Base-by-base conservation (phyloP, 139 green algal genomes). In the Spirogloea muscicola region DNA sequence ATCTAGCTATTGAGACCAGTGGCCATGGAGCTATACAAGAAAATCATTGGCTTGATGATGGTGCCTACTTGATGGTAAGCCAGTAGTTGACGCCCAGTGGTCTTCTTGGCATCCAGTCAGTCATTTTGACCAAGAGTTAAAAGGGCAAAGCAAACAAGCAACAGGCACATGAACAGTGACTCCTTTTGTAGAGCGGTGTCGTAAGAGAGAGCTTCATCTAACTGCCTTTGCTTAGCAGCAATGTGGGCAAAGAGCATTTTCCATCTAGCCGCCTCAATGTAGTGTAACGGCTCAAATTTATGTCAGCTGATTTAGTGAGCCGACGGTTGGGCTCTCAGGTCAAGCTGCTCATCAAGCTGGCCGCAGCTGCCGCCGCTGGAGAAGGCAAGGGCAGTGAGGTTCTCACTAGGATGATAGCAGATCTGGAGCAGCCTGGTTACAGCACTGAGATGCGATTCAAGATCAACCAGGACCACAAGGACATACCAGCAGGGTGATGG, bases 1-100 rank as follows among this genome's bases (percentile, higher is more conserved):
- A 91, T 29, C 87, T 98, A 27, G 96, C 96, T 89, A 97, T 98
- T 89, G 94, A 98, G 80, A 98, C 94, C 31, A 91, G 71, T 37
- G 81, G 81, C 62, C 94, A 98, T 67, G 94, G 94, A 2, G 94
- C 94, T 1, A 84, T 96, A 72, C 87, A 90, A 70, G 90, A 96
- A 49, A 98, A 98, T 81, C 88, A 88, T 69, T 96, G 89, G 72
- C 82, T 98, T 0, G 65, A 74, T 34, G 65, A 74, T 31, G 65
- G 65, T 25, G 65, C 65, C 4, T 74, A 74, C 52, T 46, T 74
- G 43, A 74, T 74, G 65, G 65, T 74, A 69, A 5, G 65, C 27
- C 27, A 36, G 16, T 41, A 10, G 5, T 3, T 16, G 48, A 2
- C 3, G 29, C n/a, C n/a, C n/a, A n/a, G n/a, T n/a, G n/a, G n/a